Evolutionary conservation across 1,139 yeast genomes (phyloP).

Genomic region (Zygosaccharomyces pseudobailii): DNA sequence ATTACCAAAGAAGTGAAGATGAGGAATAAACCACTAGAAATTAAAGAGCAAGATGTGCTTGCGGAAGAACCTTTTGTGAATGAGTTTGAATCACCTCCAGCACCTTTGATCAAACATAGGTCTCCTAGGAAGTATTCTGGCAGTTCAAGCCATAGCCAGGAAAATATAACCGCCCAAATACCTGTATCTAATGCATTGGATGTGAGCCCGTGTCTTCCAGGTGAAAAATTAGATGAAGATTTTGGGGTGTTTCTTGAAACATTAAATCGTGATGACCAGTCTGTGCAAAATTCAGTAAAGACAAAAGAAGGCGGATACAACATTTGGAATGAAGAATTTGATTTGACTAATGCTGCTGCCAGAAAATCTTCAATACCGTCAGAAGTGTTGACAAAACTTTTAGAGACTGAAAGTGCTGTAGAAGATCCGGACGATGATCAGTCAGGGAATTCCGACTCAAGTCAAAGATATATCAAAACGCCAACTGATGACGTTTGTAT

Average conservation of each 20-base stretch:
- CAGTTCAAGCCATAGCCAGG: neutral
- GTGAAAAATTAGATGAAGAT: constrained; percentile 9
- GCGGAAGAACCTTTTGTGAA: neutral
- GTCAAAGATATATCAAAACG: constrained; percentile 8
- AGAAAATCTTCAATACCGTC: constrained; percentile 7
- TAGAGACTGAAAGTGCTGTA: constrained; percentile 4
- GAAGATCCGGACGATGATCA: neutral
- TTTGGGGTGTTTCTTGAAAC: constrained; percentile 9
- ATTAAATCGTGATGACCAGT: constrained; percentile 9
- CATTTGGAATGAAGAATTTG: constrained; percentile 10
- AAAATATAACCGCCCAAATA: neutral
- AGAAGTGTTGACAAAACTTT: constrained; percentile 10
- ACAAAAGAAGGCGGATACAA: constrained; percentile 4
- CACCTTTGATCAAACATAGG: neutral
- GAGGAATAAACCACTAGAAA: no score
- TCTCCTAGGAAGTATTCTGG: neutral
- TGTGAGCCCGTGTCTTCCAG: constrained; percentile 8
- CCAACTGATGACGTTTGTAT: constrained; percentile 14
- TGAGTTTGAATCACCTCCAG: neutral
- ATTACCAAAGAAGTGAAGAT: no score
- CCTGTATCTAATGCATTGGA: constrained; percentile 3
- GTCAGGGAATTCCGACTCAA: constrained; percentile 1
- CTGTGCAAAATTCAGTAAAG: constrained; percentile 3
- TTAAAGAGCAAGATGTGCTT: neutral
- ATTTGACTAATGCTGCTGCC: constrained; percentile 1